phyloP scores from a whole-genome alignment of 192 early-diverging fungal species.

The Chytriomyces hyalinus region DNA sequence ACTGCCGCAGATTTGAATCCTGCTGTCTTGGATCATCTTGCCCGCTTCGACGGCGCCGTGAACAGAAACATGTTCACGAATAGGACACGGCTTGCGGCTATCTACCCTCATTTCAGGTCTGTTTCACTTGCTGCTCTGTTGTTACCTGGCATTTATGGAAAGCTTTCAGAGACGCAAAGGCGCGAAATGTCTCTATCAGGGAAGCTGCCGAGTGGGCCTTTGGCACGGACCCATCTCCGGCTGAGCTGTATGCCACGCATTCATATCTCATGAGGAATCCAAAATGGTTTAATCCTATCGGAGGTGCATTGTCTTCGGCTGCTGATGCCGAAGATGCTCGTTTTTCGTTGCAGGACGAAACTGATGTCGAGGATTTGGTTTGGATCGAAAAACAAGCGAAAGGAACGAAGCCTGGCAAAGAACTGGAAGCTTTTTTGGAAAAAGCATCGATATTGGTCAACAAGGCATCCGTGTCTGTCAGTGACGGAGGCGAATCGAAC shows the following conservation, averaged over 20 bases:
- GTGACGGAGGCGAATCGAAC: constrained; percentile 2
- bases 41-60: constrained; percentile 36
- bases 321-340: not conserved
- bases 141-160: too few relatives aligned
- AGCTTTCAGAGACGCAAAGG: not conserved
- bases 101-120: constrained; percentile 26
- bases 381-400: constrained; percentile 44
- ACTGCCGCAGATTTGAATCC: constrained; percentile 25
- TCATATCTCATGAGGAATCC: constrained; percentile 32
- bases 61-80: constrained; percentile 22
- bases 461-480: too few relatives aligned
- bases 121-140: too few relatives aligned
- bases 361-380: constrained; percentile 35
- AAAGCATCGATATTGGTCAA: constrained; percentile 36
- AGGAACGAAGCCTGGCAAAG: constrained; percentile 8
- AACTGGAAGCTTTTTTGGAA: constrained; percentile 36
- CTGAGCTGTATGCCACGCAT: constrained; percentile 48
- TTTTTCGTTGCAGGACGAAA: constrained; percentile 27
- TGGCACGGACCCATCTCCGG: constrained; percentile 33
- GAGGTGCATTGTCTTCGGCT: not conserved
- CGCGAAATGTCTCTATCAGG: constrained; percentile 32
- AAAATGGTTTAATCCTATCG: constrained; percentile 26
- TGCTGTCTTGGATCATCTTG: constrained; percentile 35
- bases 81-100: not conserved
- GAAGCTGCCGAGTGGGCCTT: constrained; percentile 34